Percentiles rank a stretch among this genome's conserved stretches.
Conservation (phyloP, 805 yeast species). For the Candida coquimbonensis region DNA sequence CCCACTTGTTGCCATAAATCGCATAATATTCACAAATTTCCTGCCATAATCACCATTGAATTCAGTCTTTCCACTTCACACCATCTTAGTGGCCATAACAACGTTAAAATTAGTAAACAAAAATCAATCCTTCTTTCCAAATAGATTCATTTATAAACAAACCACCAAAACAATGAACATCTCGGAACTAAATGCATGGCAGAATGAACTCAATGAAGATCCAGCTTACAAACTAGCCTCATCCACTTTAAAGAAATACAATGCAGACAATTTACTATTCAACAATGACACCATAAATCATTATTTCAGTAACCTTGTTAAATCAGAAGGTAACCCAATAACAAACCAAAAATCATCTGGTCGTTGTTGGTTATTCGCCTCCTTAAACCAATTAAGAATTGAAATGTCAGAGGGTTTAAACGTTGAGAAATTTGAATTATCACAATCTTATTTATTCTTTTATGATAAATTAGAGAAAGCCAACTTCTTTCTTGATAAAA, state of each 20-base stretch:
- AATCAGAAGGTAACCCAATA: slow-evolving; percentile 49
- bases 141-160: too few relatives aligned
- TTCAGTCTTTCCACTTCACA: too few relatives aligned
- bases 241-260: slow-evolving; percentile 28
- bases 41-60: too few relatives aligned
- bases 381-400: slow-evolving; percentile 65
- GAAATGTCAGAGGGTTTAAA: slow-evolving; percentile 55
- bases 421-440: slow-evolving; percentile 61
- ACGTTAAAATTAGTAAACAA: too few relatives aligned
- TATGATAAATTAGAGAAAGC: slow-evolving; percentile 84
- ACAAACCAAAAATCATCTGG: slow-evolving; percentile 74
- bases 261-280: slow-evolving; percentile 28
- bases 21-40: too few relatives aligned
- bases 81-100: too few relatives aligned
- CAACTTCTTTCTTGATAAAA: slow-evolving; percentile 71
- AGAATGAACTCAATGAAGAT: slow-evolving; percentile 22
- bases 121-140: too few relatives aligned
- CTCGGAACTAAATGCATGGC: slow-evolving; percentile 11
- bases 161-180: slow-evolving; percentile 3
- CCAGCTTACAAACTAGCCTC: slow-evolving; percentile 27
- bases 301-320: slow-evolving; percentile 25
- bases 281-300: slow-evolving; percentile 15
- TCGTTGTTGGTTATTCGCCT: slow-evolving; percentile 86
- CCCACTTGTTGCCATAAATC: too few relatives aligned
- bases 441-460: slow-evolving; percentile 75